Evolutionary conservation across 371 early-diverging fungal genomes (phyloP).

Genomic region (Mucor piriformis): DNA sequence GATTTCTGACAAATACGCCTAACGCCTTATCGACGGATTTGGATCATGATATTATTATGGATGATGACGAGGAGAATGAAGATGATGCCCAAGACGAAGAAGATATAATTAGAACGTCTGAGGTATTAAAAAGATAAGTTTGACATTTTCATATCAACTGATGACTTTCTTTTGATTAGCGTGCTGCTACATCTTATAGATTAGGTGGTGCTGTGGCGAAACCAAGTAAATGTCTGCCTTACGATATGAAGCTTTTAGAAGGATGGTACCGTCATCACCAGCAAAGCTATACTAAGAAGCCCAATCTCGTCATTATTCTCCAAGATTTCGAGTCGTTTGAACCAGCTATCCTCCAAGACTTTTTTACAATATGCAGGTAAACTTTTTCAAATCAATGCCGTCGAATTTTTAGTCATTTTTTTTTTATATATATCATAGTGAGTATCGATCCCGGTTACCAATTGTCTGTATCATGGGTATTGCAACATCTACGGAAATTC

Average conservation of each 20-base stretch:
- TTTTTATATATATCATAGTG: conserved; percentile 48
- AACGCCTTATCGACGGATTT: conserved; percentile 4
- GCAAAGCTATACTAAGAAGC: conserved; percentile 6
- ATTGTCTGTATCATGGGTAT: conserved; percentile 84
- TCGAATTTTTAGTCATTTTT: too few relatives aligned
- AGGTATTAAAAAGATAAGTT: background rate
- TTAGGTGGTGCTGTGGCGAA: conserved; percentile 6
- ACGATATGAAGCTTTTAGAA: conserved; percentile 66
- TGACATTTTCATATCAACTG: background rate
- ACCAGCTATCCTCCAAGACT: conserved; percentile 69
- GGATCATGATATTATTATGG: conserved; percentile 28
- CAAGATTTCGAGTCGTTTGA: conserved; percentile 91
- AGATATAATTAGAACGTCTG: conserved; percentile 14
- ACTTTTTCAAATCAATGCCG: background rate
- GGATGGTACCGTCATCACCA: conserved; percentile 63
- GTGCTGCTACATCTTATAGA: background rate
- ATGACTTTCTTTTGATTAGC: background rate
- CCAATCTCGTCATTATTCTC: conserved; percentile 73
- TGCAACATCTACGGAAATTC: conserved; percentile 81
- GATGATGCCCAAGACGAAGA: conserved; percentile 32
- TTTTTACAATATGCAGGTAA: conserved; percentile 76
- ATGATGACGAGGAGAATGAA: conserved; percentile 27
- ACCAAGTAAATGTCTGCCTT: conserved; percentile 34
- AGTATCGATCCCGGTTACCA: conserved; percentile 71
- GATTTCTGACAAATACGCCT: conserved; percentile 40